phyloP scores from a whole-genome alignment of 352 stramenopile genomes.

The Globisporangium paddicum region DNA sequence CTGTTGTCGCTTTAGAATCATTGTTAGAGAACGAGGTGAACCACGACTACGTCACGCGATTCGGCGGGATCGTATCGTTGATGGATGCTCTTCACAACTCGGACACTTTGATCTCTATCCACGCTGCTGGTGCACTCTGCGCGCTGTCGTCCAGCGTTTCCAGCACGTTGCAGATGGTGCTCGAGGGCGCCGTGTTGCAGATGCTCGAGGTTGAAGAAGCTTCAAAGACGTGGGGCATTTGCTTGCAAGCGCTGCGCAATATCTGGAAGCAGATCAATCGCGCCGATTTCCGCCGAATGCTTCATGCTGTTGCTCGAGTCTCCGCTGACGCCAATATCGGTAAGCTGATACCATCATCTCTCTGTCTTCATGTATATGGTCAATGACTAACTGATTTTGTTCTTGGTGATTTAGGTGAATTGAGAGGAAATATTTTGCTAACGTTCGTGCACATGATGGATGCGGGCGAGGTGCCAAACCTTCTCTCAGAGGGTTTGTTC shows the following conservation, averaged over 20 bases:
- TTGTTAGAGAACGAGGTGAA: slow-evolving; percentile 83
- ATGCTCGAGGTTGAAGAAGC: slow-evolving; percentile 86
- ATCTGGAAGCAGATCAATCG: slow-evolving; percentile 89
- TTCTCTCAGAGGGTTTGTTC: slow-evolving; percentile 76
- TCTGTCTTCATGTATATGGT: background rate
- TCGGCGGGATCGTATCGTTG: slow-evolving; percentile 63
- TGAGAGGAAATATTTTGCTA: slow-evolving; percentile 82
- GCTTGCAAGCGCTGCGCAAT: slow-evolving; percentile 75
- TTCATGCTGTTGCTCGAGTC: slow-evolving; percentile 76
- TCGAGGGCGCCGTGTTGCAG: slow-evolving; percentile 85
- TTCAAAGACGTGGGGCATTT: slow-evolving; percentile 72
- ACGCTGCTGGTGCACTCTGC: slow-evolving; percentile 73
- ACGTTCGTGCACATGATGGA: slow-evolving; percentile 91
- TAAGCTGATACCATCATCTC: background rate
- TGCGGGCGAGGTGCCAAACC: slow-evolving; percentile 51
- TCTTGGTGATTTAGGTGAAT: slow-evolving; percentile 35
- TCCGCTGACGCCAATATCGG: slow-evolving; percentile 70
- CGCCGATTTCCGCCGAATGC: slow-evolving; percentile 82
- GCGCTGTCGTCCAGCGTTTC: slow-evolving; percentile 73
- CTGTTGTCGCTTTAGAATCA: slow-evolving; percentile 73
- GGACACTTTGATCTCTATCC: slow-evolving; percentile 59
- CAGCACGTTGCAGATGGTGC: slow-evolving; percentile 81
- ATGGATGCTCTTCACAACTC: slow-evolving; percentile 65
- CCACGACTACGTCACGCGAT: slow-evolving; percentile 80
- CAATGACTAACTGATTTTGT: slow-evolving; percentile 9